A percentile compares a stretch with the other conserved stretches of the same genome.
Conservation (phyloP, 352 stramenopile genomes). For the Phytophthora chlamydospora region DNA sequence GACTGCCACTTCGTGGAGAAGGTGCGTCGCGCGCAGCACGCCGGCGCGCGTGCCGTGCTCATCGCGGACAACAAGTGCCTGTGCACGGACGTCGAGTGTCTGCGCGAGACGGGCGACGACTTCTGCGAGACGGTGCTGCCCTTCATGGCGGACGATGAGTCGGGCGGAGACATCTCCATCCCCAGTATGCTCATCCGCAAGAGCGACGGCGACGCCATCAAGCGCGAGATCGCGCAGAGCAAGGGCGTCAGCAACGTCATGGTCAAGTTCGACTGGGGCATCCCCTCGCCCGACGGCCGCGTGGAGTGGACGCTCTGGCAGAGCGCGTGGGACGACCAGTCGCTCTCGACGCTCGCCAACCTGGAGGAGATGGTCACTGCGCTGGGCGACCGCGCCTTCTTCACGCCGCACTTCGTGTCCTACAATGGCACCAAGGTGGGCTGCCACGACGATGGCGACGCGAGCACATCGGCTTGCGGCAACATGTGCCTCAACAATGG, state of each 20-base stretch:
- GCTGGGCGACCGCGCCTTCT: slow-evolving; percentile 93
- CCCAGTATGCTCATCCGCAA: slow-evolving; percentile 96
- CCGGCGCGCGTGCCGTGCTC: slow-evolving; percentile 93
- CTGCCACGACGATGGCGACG: slow-evolving; percentile 82
- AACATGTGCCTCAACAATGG: slow-evolving; percentile 98
- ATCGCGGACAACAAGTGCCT: slow-evolving; percentile 97
- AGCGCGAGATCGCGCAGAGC: slow-evolving; percentile 82
- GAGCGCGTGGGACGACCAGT: slow-evolving; percentile 92
- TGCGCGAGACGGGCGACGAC: slow-evolving; percentile 73
- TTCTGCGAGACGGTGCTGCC: slow-evolving; percentile 90
- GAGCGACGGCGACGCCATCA: slow-evolving; percentile 94
- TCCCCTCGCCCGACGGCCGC: slow-evolving; percentile 93
- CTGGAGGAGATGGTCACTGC: slow-evolving; percentile 82
- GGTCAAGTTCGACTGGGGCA: slow-evolving; percentile 95
- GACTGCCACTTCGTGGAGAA: slow-evolving; percentile 98
- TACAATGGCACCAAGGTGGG: slow-evolving; percentile 95
- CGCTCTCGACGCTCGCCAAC: slow-evolving; percentile 74
- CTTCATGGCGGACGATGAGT: slow-evolving; percentile 95
- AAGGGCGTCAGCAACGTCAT: slow-evolving; percentile 92
- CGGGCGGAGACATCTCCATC: slow-evolving; percentile 96
- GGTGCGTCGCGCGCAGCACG: slow-evolving; percentile 91
- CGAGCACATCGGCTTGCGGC: slow-evolving; percentile 84
- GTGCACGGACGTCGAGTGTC: slow-evolving; percentile 87
- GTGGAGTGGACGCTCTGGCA: slow-evolving; percentile 98
- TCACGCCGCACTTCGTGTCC: slow-evolving; percentile 96